Conservation (phyloP, 2,329 filamentous ascomycete genomes). For the Aureobasidium leucospermi region DNA sequence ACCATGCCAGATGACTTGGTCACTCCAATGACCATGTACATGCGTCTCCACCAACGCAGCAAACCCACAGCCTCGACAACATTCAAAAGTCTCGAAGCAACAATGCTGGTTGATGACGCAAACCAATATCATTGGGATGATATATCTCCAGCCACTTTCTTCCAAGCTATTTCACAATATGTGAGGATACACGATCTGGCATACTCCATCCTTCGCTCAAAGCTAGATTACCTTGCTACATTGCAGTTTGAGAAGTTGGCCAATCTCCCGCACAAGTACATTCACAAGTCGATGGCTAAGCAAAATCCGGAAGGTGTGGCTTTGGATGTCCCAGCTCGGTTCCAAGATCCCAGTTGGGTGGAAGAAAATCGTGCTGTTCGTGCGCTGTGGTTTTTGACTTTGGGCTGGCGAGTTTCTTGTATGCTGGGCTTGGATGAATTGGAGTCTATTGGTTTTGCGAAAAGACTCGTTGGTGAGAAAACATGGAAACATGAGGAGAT, state of each 20-base stretch:
- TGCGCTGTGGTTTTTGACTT: not conserved
- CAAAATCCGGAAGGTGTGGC: not conserved
- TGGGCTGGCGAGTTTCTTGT: too few species aligned
- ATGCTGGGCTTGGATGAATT: too few species aligned
- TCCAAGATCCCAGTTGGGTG: not conserved
- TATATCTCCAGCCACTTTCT: not conserved
- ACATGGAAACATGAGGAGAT: too few species aligned
- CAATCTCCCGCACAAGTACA: not conserved
- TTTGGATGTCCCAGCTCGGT: not conserved
- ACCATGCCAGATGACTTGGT: not conserved
- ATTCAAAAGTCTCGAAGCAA: too few species aligned
- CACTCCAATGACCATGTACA: not conserved
- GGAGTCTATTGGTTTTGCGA: too few species aligned
- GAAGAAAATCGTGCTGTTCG: not conserved
- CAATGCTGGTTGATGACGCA: not conserved
- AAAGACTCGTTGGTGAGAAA: too few species aligned
- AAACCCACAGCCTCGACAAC: too few species aligned
- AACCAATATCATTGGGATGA: not conserved
- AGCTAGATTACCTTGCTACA: not conserved
- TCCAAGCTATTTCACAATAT: not conserved
- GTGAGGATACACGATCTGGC: not conserved
- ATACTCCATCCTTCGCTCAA: not conserved
- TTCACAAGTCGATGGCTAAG: not conserved
- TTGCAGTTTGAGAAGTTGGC: not conserved
- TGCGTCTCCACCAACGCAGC: not conserved